Conservation (phyloP, 2,329 filamentous ascomycete genomes). For the Paracorniculantispora psalliotae region DNA sequence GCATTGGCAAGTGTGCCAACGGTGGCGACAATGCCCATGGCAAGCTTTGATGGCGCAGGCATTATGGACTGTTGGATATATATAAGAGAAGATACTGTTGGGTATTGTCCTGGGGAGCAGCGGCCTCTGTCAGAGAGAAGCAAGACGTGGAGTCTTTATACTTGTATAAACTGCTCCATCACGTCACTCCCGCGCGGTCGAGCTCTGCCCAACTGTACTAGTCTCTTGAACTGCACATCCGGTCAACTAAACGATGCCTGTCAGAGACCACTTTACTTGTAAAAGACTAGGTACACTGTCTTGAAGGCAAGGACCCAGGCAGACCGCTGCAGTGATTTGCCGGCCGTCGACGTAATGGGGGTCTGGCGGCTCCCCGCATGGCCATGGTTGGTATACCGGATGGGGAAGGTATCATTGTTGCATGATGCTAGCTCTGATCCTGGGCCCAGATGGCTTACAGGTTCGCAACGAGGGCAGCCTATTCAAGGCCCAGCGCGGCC, state of each 20-base stretch:
- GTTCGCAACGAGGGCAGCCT: neutral
- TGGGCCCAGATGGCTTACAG: neutral
- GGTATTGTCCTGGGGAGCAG: too few relatives aligned
- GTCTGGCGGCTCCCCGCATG: neutral
- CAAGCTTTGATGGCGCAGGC: neutral
- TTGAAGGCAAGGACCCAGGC: neutral
- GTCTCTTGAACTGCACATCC: neutral
- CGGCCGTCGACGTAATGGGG: neutral
- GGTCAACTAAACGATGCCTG: neutral
- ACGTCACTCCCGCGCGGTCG: neutral
- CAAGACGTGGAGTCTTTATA: neutral
- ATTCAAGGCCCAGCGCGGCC: neutral
- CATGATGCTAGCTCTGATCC: slow-evolving; percentile 7
- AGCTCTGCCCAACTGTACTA: neutral
- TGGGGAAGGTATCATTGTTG: neutral
- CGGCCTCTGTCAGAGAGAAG: neutral
- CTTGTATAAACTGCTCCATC: neutral
- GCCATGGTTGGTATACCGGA: neutral
- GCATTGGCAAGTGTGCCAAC: slow-evolving; percentile 36
- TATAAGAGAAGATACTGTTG: neutral
- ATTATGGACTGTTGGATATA: neutral
- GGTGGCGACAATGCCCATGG: neutral
- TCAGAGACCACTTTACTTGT: neutral
- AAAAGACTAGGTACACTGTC: neutral
- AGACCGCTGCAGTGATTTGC: neutral